Conservation (phyloP, 225 moss, liverwort and hornwort species). For the Anthoceros angustus region DNA sequence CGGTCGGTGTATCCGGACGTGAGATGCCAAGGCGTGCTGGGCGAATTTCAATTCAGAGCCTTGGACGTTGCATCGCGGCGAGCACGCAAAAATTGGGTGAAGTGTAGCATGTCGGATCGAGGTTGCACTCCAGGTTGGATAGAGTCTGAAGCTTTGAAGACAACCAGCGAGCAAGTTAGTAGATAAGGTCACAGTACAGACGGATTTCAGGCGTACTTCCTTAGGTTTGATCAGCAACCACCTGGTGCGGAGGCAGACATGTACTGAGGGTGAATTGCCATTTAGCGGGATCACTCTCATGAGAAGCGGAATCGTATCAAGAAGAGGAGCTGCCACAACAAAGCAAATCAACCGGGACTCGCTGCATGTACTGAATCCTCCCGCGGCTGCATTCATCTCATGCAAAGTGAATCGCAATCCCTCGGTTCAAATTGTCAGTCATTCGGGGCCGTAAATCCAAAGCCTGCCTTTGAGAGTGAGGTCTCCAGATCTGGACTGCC, state of each 20-base stretch:
- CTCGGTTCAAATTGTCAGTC: background rate
- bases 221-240: background rate
- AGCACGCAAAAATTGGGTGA: no score
- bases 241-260: background rate
- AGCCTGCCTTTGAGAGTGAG: background rate
- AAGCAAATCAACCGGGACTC: background rate
- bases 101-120: no score
- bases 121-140: no score
- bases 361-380: background rate
- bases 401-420: background rate
- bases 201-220: no score
- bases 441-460: background rate
- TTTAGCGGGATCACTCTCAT: background rate
- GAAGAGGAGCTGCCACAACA: background rate
- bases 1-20: no score
- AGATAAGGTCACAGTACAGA: no score
- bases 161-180: no score
- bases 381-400: background rate
- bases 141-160: no score
- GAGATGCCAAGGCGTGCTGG: no score
- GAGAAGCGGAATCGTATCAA: background rate
- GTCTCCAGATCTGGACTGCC: background rate
- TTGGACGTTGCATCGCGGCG: no score
- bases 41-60: no score
- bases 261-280: background rate